Evolutionary conservation across 2,329 filamentous ascomycete species (phyloP), one percentile per base, ranked within the genome.

Genomic region (Leptographium flavum): DNA sequence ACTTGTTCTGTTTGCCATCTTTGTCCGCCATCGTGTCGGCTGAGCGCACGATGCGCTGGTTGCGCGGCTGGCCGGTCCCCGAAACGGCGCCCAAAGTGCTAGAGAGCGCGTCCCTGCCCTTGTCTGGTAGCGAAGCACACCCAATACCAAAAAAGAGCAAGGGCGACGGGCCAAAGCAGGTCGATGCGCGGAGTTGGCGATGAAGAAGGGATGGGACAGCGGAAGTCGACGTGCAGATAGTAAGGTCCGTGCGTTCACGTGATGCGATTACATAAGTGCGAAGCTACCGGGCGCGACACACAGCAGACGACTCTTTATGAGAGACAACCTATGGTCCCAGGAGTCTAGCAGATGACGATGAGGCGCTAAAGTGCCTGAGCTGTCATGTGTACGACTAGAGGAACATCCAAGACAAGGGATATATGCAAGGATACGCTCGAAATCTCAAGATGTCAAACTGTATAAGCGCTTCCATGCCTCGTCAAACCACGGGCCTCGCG

Each of bases 1-100:
- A 98, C 65, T 95, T 96, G 57, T 74, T 76, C 50, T 70, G 64
- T 58, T 74, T 63, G 76, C 79, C 56, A 74, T 74, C 60, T 74
- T 75, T 78, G 63, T 92, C 84, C 54, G 79, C 73, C 83, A 87
- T 88, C 46, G 59, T 71, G 65, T 35, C 28, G 14, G 19, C n/a
- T 31, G 23, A 31, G 32, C 32, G 32, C 38, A 21, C n/a, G 43
- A n/a, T 28, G 42, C 10, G 25, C 17, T 6, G n/a, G 11, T n/a
- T 38, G n/a, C 3, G 25, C 19, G 19, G n/a, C 21, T 14, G 40
- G 23, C 2, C 23, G 31, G 31, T 19, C 8, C 10, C 19, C 21
- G 17, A 21, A 21, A 32, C n/a, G n/a, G n/a, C n/a, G n/a, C n/a
- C n/a, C n/a, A n/a, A n/a, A n/a, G n/a, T n/a, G n/a, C n/a, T 15